Percentiles rank a stretch among this genome's conserved stretches.
phyloP scores from a whole-genome alignment of 2,329 filamentous ascomycete genomes.

The Blastomyces silverae region DNA sequence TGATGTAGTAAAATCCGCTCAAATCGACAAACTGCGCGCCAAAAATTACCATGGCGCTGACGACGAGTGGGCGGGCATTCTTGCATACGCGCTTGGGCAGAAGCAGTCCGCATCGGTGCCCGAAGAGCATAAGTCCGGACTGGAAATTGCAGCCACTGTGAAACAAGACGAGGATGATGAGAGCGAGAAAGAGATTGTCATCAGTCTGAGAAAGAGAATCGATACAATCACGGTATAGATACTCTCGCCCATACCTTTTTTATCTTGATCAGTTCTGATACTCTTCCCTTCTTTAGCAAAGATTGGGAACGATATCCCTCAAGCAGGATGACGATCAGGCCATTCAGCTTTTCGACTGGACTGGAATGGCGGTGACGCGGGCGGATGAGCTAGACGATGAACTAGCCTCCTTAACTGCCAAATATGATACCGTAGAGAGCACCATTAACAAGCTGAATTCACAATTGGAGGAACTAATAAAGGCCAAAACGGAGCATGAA shows the following conservation, averaged over 20 bases:
- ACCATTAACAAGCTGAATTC: slow-evolving; percentile 46
- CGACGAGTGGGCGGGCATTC: slow-evolving; percentile 38
- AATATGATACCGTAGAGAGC: slow-evolving; percentile 42
- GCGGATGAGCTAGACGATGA: slow-evolving; percentile 40
- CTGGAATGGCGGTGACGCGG: slow-evolving; percentile 42
- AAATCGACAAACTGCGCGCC: slow-evolving; percentile 34
- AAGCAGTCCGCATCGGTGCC: slow-evolving; percentile 20
- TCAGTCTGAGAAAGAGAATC: slow-evolving; percentile 40
- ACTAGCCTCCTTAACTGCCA: slow-evolving; percentile 37
- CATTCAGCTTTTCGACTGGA: slow-evolving; percentile 53
- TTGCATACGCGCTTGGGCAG: slow-evolving; percentile 34
- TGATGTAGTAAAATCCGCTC: slow-evolving; percentile 34
- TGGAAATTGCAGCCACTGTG: slow-evolving; percentile 31
- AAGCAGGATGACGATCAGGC: slow-evolving; percentile 49
- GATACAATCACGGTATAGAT: slow-evolving; percentile 44
- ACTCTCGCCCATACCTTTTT: not conserved
- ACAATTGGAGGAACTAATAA: slow-evolving; percentile 53
- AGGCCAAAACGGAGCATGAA: slow-evolving; percentile 52
- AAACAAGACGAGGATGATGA: slow-evolving; percentile 23
- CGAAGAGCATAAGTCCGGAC: slow-evolving; percentile 23
- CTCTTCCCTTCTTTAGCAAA: slow-evolving; percentile 38
- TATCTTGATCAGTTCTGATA: slow-evolving; percentile 12
- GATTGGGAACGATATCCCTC: slow-evolving; percentile 49
- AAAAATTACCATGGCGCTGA: slow-evolving; percentile 41
- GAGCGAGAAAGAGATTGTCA: slow-evolving; percentile 33